Evolutionary conservation across 2,329 filamentous ascomycete species (phyloP).

Genomic region (Dothideomycetes sp.): DNA sequence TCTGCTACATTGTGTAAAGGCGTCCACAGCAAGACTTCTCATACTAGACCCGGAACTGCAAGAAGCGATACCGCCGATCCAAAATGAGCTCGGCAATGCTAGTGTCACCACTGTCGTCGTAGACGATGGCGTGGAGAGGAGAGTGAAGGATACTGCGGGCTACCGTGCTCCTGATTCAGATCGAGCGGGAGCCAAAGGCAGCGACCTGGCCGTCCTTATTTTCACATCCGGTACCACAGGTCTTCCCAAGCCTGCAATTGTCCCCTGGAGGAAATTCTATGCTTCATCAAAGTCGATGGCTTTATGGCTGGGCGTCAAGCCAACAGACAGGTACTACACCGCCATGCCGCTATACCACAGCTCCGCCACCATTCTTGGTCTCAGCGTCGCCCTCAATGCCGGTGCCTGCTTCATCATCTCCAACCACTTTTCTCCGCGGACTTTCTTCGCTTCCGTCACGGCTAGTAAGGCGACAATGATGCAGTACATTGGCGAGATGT

Average conservation of each 20-base stretch:
- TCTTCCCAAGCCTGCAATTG: constrained; percentile 51
- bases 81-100: constrained; percentile 30
- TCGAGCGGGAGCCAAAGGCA: constrained; percentile 16
- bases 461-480: constrained; percentile 60
- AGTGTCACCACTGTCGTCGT: constrained; percentile 47
- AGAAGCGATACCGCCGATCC: constrained; percentile 43
- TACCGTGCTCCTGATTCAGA: constrained; percentile 21
- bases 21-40: constrained; percentile 55
- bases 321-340: constrained; percentile 71
- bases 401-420: constrained; percentile 62
- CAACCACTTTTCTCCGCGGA: constrained; percentile 64
- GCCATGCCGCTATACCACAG: constrained; percentile 87
- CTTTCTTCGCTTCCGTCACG: constrained; percentile 69
- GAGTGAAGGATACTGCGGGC: constrained; percentile 16
- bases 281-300: constrained; percentile 16
- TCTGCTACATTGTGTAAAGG: constrained; percentile 61
- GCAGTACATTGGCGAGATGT: constrained; percentile 82
- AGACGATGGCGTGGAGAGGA: constrained; percentile 47
- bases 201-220: constrained; percentile 60
- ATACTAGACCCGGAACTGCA: constrained; percentile 55
- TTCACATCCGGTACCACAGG: constrained; percentile 82
- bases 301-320: constrained; percentile 48
- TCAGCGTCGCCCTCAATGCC: constrained; percentile 51
- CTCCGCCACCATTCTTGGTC: constrained; percentile 61
- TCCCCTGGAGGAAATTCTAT: constrained; percentile 21